Conservation (phyloP, 108 stramenopile species). For the Parietichytrium sp. region DNA sequence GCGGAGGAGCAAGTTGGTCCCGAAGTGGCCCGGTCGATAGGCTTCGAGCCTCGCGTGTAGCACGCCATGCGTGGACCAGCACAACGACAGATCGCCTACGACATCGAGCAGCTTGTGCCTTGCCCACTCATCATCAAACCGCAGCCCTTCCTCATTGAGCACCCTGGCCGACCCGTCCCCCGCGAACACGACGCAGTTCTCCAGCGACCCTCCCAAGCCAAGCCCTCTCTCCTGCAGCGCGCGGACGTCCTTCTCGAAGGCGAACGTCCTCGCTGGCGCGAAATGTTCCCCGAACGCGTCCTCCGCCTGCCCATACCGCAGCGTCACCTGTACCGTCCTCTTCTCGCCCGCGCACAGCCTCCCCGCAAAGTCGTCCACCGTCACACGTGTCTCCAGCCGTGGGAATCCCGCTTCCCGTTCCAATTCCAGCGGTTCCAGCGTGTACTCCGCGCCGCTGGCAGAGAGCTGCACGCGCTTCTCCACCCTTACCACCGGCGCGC, state of each 20-base stretch:
- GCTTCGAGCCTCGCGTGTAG: background rate
- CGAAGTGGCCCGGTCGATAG: background rate
- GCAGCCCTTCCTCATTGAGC: background rate
- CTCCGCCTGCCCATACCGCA: background rate
- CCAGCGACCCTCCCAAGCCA: background rate
- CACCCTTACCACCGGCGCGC: background rate
- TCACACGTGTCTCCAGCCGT: background rate
- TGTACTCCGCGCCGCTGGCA: background rate
- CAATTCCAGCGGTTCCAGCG: background rate
- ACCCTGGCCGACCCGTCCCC: background rate
- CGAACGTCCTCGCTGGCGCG: slow-evolving; percentile 11
- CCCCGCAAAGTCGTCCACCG: background rate
- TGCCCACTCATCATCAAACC: slow-evolving; percentile 13
- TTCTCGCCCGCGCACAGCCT: background rate
- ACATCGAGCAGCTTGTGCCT: background rate
- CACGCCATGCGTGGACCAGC: background rate
- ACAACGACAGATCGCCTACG: background rate
- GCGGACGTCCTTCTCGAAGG: background rate
- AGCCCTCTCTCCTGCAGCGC: background rate
- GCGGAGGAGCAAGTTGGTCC: background rate
- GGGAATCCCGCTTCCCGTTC: background rate
- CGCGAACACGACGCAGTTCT: background rate
- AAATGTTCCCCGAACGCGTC: background rate
- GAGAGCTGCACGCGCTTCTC: background rate
- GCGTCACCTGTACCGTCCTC: background rate